Conservation (phyloP, 1,284 basidiomycete species). For the Termitomyces sp. region DNA sequence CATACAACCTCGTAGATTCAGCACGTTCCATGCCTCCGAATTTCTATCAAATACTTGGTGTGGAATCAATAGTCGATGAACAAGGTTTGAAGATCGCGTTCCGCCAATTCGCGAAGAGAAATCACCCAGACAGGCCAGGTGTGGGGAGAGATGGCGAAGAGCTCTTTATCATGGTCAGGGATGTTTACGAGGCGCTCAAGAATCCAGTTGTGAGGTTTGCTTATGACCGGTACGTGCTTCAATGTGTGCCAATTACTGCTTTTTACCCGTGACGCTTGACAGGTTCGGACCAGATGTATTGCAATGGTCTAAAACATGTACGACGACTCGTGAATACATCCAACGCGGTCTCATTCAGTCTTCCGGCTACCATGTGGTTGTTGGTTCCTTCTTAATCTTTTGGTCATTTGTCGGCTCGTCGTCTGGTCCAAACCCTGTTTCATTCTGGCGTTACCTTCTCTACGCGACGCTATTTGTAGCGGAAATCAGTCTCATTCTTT, state of each 20-base stretch:
- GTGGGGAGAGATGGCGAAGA: slow-evolving; percentile 59
- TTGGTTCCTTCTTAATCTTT: slow-evolving; percentile 56
- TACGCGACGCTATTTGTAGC: slow-evolving; percentile 52
- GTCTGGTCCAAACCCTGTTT: slow-evolving; percentile 29
- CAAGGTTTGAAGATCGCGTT: slow-evolving; percentile 67
- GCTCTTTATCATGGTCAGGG: slow-evolving; percentile 68
- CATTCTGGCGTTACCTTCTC: slow-evolving; percentile 66
- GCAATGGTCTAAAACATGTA: slow-evolving; percentile 55
- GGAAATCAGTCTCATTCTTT: slow-evolving; percentile 61
- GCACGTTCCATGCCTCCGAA: slow-evolving; percentile 55
- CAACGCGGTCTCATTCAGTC: slow-evolving; percentile 62
- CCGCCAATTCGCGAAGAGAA: slow-evolving; percentile 63
- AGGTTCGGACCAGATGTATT: slow-evolving; percentile 76
- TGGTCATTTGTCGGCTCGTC: slow-evolving; percentile 58
- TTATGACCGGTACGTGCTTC: slow-evolving; percentile 64
- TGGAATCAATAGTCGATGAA: slow-evolving; percentile 58
- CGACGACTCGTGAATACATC: slow-evolving; percentile 68
- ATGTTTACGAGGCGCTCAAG: slow-evolving; percentile 77
- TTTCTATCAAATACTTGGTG: slow-evolving; percentile 73
- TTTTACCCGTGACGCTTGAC: background rate
- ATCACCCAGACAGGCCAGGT: slow-evolving; percentile 72
- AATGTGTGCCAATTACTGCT: background rate
- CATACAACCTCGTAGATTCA: slow-evolving; percentile 58
- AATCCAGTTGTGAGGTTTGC: slow-evolving; percentile 80
- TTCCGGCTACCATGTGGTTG: slow-evolving; percentile 69